phyloP scores from a whole-genome alignment of 495 filamentous ascomycete species.

The Letharia lupina region DNA sequence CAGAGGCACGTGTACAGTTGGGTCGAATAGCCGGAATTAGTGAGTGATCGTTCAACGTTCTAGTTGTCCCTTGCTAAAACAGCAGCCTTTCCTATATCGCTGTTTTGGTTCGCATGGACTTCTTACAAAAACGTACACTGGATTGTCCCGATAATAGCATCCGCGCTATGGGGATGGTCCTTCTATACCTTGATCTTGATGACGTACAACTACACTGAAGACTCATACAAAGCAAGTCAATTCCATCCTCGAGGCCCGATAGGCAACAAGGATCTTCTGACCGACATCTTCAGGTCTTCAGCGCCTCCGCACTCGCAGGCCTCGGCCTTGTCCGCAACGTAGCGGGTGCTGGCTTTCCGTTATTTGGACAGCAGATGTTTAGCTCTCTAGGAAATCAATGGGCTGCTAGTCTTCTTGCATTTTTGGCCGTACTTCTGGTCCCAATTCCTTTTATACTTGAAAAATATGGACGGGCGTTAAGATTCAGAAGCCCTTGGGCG shows the following conservation, averaged over 20 bases:
- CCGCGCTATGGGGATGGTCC: slow-evolving; percentile 34
- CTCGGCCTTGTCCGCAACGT: slow-evolving; percentile 37
- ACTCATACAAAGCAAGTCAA: slow-evolving; percentile 23
- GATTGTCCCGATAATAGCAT: slow-evolving; percentile 43
- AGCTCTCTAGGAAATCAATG: slow-evolving; percentile 57
- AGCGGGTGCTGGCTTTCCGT: slow-evolving; percentile 39
- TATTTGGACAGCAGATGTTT: slow-evolving; percentile 50
- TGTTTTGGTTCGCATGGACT: slow-evolving; percentile 45
- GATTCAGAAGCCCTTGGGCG: slow-evolving; percentile 37
- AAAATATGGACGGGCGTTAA: slow-evolving; percentile 32
- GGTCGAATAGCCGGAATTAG: slow-evolving; percentile 25
- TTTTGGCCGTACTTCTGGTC: slow-evolving; percentile 43
- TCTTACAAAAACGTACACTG: slow-evolving; percentile 37
- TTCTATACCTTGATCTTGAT: slow-evolving; percentile 32
- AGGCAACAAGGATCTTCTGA: neutral
- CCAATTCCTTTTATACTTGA: slow-evolving; percentile 41
- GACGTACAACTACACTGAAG: slow-evolving; percentile 29
- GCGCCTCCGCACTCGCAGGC: slow-evolving; percentile 38
- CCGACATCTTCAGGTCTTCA: slow-evolving; percentile 18
- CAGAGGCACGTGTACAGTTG: slow-evolving; percentile 33
- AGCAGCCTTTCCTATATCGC: slow-evolving; percentile 31
- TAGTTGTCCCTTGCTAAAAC: neutral
- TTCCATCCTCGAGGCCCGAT: neutral
- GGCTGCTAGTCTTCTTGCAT: slow-evolving; percentile 50
- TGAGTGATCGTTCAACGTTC: neutral